phyloP scores from a whole-genome alignment of 257 asterid genomes.

The Avicennia marina region DNA sequence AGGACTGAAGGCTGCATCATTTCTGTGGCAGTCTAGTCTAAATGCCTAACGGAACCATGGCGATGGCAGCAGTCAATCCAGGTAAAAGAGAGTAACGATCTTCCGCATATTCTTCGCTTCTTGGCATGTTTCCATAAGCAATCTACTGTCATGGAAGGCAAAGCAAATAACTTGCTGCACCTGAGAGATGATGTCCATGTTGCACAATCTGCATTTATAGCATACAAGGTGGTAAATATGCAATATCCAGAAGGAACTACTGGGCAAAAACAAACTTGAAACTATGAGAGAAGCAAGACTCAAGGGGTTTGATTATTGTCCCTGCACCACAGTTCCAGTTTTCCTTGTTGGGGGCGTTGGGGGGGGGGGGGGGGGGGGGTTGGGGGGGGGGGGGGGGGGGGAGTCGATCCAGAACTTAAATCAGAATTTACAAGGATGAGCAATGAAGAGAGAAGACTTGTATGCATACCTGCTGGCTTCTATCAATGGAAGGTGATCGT shows the following conservation, averaged over 20 bases:
- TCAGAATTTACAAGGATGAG: background rate
- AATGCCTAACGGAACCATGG: background rate
- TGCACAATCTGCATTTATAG: constrained; percentile 66
- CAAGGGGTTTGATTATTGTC: too few species aligned
- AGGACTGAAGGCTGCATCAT: too few species aligned
- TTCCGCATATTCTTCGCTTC: constrained; percentile 91
- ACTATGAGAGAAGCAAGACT: too few species aligned
- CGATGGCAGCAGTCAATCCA: constrained; percentile 39
- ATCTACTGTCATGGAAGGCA: constrained; percentile 91
- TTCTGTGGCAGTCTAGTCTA: too few species aligned
- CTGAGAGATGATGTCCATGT: constrained; percentile 95
- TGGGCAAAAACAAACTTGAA: too few species aligned
- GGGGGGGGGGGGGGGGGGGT: too few species aligned
- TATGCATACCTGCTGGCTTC: constrained; percentile 90
- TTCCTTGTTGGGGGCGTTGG: too few species aligned
- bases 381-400: too few species aligned
- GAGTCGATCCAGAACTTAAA: background rate
- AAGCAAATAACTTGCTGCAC: constrained; percentile 97
- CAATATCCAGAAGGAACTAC: too few species aligned
- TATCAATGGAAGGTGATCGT: constrained; percentile 93
- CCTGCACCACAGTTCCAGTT: too few species aligned
- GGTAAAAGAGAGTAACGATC: constrained; percentile 91
- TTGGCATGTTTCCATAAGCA: constrained; percentile 97
- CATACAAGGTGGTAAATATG: too few species aligned
- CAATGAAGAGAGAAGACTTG: background rate